A percentile compares a stretch with the other conserved stretches of the same genome.
These are phyloP conservation scores for Emmonsia crescens DNA, from an alignment of 2,329 filamentous ascomycete species.

Conservation along the genomic window DNA sequence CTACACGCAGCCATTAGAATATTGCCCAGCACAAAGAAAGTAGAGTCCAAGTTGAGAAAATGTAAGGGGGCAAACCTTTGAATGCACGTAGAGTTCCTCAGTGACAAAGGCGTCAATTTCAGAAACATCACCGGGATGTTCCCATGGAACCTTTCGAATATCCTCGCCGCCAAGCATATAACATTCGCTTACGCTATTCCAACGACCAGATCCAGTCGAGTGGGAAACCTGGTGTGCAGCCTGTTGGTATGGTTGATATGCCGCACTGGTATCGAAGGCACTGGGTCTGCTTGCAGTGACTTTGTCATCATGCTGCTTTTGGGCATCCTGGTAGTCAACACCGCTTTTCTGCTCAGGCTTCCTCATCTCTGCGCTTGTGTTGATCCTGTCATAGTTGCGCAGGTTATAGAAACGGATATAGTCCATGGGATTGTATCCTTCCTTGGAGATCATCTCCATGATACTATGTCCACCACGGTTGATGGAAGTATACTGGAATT, in stretches of 20 bases:
- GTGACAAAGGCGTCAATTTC: slow-evolving; percentile 85
- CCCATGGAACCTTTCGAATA: slow-evolving; percentile 63
- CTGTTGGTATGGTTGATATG: slow-evolving; percentile 62
- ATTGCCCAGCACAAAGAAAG: slow-evolving; percentile 20
- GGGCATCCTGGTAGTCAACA: slow-evolving; percentile 36
- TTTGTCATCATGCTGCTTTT: slow-evolving; percentile 34
- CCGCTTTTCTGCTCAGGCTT: slow-evolving; percentile 36
- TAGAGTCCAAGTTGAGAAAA: background rate
- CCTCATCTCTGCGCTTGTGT: slow-evolving; percentile 63
- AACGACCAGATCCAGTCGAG: slow-evolving; percentile 31
- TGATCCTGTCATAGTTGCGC: slow-evolving; percentile 82
- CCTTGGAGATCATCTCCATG: slow-evolving; percentile 60
- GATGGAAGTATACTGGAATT: slow-evolving; percentile 96
- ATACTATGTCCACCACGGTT: slow-evolving; percentile 87
- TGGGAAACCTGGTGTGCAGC: slow-evolving; percentile 47
- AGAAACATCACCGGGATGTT: slow-evolving; percentile 55
- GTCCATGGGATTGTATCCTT: slow-evolving; percentile 66
- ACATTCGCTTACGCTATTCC: slow-evolving; percentile 59
- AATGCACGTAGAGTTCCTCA: slow-evolving; percentile 92
- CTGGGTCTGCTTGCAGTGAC: slow-evolving; percentile 29
- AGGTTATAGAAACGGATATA: slow-evolving; percentile 93
- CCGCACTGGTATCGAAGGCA: slow-evolving; percentile 30
- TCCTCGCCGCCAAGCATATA: slow-evolving; percentile 63
- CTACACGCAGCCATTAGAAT: slow-evolving; percentile 42
- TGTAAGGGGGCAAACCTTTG: slow-evolving; percentile 44